Evolutionary conservation across 768 basidiomycete species (phyloP), one percentile per base, ranked within the genome.

Genomic region (Mycena amicta): DNA sequence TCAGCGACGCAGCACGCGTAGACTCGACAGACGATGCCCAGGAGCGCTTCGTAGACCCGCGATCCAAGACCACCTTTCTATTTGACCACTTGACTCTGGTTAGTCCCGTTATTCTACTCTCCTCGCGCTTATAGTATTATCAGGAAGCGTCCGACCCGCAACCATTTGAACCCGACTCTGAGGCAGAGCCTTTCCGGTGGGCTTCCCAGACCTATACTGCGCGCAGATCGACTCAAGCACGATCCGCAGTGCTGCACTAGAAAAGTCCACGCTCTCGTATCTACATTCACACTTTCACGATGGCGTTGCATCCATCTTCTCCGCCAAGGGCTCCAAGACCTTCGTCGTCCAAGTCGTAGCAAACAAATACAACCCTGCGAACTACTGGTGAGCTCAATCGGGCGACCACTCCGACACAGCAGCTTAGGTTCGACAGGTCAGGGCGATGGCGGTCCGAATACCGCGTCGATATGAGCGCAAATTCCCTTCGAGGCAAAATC

Each of bases 391-490:
- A 59, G 55, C 5, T 16, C 23, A n/a, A 50, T 41, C 20, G 56
- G 27, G 41, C 51, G 52, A 43, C 41, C n/a, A n/a, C n/a, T n/a
- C n/a, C n/a, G n/a, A 11, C 6, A 39, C 54, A 40, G 31, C 46
- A 31, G 20, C 39, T 49, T 46, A 58, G 20, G 39, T 58, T 29
- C 16, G 46, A 55, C 56, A 96, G 95, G 95, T 90, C 95, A 27
- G 96, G 96, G 30, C 80, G 95, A 70, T 98, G 96, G 96, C 84
- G 95, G 37, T 95, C 94, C 5, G 82, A 88, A 63, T 98, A 97
- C 71, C 70, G 76, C 8, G 77, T 97, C 50, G 86, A 96, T 70
- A 71, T 91, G 37, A 81, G 79, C 18, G 77, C 82, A 39, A 82
- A 83, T 53, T 80, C 74, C 57, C 78, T 97, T 4, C 72, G 74